Conservation (phyloP, 495 filamentous ascomycete species). For the Aspergillus conjunctus region DNA sequence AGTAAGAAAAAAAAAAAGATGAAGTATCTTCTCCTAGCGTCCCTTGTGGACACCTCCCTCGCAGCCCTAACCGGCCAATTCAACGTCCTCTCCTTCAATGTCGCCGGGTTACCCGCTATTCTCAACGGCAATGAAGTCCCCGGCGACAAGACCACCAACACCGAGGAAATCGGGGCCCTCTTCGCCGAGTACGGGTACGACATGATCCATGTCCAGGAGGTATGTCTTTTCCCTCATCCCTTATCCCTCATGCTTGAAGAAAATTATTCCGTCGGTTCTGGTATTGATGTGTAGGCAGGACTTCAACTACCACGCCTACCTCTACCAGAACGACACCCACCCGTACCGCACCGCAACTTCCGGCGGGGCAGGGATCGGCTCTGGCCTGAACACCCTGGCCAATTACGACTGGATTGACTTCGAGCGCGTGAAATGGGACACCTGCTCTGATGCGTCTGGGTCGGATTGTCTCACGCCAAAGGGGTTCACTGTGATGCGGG, state of each 20-base stretch:
- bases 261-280: background rate
- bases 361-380: slow-evolving; percentile 61
- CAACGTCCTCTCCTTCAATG: slow-evolving; percentile 59
- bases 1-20: too few species aligned
- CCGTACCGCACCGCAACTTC: slow-evolving; percentile 60
- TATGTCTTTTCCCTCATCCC: background rate
- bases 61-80: slow-evolving; percentile 36
- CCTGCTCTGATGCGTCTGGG: slow-evolving; percentile 54
- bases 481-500: slow-evolving; percentile 63
- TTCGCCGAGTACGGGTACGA: slow-evolving; percentile 56
- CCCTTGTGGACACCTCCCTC: slow-evolving; percentile 1
- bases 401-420: slow-evolving; percentile 58
- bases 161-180: slow-evolving; percentile 48
- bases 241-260: background rate
- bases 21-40: background rate
- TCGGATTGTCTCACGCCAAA: slow-evolving; percentile 66
- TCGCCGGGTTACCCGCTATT: slow-evolving; percentile 59
- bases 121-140: slow-evolving; percentile 55
- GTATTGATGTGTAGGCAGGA: slow-evolving; percentile 33
- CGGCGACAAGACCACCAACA: slow-evolving; percentile 56
- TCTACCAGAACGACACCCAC: slow-evolving; percentile 58
- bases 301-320: slow-evolving; percentile 64
- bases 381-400: slow-evolving; percentile 61
- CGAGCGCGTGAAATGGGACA: slow-evolving; percentile 57
- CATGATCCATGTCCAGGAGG: slow-evolving; percentile 64